phyloP scores from a whole-genome alignment of 345 rosid species.

The Citropsis articulata region DNA sequence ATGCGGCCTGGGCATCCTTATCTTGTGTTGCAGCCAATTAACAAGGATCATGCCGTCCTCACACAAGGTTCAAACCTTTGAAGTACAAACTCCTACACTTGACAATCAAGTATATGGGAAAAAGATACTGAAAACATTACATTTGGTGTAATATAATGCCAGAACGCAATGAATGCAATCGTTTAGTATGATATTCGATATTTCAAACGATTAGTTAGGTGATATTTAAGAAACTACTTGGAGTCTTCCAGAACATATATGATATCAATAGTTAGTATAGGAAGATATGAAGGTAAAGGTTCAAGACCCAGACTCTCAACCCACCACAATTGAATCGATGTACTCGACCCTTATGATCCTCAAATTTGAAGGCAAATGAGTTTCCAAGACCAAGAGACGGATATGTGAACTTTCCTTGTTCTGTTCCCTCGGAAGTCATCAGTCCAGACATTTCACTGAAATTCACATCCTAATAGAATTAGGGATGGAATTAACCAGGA shows the following conservation, averaged over 20 bases:
- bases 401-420: slow-evolving; percentile 54
- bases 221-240: not conserved
- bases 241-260: not conserved
- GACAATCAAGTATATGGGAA: not conserved
- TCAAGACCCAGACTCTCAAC: slow-evolving; percentile 21
- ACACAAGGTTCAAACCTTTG: not conserved
- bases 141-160: not conserved
- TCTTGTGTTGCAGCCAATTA: not conserved
- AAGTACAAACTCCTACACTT: not conserved
- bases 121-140: not conserved
- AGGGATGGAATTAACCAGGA: slow-evolving; percentile 16
- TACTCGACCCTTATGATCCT: slow-evolving; percentile 81
- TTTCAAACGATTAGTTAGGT: not conserved
- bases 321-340: slow-evolving; percentile 79
- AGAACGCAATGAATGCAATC: not conserved
- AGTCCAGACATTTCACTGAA: slow-evolving; percentile 79
- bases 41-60: not conserved
- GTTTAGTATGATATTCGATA: not conserved
- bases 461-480: slow-evolving; percentile 20
- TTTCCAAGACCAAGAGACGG: slow-evolving; percentile 81
- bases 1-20: not conserved
- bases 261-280: not conserved
- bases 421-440: slow-evolving; percentile 67
- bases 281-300: not conserved
- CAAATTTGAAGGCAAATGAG: slow-evolving; percentile 80